Evolutionary conservation across 805 yeast species (phyloP).

Genomic region (Wickerhamomyces queroliae): DNA sequence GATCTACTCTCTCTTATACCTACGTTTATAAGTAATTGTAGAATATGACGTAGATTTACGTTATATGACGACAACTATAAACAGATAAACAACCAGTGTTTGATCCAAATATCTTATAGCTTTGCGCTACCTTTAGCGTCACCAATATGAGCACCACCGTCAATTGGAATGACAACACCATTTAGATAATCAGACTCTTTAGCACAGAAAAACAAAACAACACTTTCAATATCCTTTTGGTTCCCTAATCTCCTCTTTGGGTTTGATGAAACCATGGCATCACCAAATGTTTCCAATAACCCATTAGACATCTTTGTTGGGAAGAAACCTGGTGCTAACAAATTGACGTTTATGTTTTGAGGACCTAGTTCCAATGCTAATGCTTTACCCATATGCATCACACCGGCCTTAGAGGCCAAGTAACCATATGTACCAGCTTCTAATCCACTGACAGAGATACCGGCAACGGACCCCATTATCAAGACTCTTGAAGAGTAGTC

Average conservation of each 20-base stretch:
- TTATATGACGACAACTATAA: no score
- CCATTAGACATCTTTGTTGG: slow-evolving; percentile 74
- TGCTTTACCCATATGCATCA: slow-evolving; percentile 58
- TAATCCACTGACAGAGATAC: slow-evolving; percentile 30
- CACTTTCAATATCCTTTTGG: slow-evolving; percentile 52
- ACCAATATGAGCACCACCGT: slow-evolving; percentile 57
- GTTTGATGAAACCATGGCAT: slow-evolving; percentile 38
- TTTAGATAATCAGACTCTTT: slow-evolving; percentile 56
- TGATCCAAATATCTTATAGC: not conserved
- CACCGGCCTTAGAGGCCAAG: slow-evolving; percentile 70
- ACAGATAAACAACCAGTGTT: no score
- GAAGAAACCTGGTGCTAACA: slow-evolving; percentile 73
- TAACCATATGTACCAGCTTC: slow-evolving; percentile 56
- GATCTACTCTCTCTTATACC: not conserved
- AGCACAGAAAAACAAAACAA: slow-evolving; percentile 49
- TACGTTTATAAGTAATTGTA: not conserved
- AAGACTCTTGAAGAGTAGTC: slow-evolving; percentile 61
- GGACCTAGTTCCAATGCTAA: slow-evolving; percentile 66
- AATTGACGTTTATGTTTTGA: slow-evolving; percentile 59
- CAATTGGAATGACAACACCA: slow-evolving; percentile 63
- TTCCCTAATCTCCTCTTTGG: slow-evolving; percentile 62
- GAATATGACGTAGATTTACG: no score
- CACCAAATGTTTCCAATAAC: slow-evolving; percentile 42
- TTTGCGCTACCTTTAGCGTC: slow-evolving; percentile 14
- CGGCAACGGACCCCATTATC: slow-evolving; percentile 64